phyloP scores from a whole-genome alignment of 306 rosid species.

The Quercus parvula region DNA sequence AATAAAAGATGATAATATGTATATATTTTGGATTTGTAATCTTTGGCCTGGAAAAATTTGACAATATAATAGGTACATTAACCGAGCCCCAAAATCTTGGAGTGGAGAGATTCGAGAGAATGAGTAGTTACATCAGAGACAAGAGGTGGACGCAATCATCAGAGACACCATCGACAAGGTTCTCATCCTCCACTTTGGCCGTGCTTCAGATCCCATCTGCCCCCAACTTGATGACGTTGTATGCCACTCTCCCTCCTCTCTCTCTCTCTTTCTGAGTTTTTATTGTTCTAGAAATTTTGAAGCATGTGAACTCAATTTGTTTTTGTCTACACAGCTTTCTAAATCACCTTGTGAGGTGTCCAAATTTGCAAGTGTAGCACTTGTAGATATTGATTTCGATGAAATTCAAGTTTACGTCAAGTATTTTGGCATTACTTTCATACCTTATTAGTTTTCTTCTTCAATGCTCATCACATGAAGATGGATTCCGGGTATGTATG shows the following conservation, averaged over 20 bases:
- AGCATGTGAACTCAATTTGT: too few relatives aligned
- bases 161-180: conserved; percentile 78
- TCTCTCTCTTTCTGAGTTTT: neutral
- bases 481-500: conserved; percentile 73
- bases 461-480: conserved; percentile 97
- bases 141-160: conserved; percentile 66
- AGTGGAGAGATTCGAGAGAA: too few relatives aligned
- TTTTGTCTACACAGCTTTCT: conserved; percentile 45
- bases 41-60: too few relatives aligned
- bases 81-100: too few relatives aligned
- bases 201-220: conserved; percentile 52
- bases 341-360: conserved; percentile 72
- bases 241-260: conserved; percentile 12
- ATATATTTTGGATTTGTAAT: too few relatives aligned
- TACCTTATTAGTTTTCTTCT: conserved; percentile 78
- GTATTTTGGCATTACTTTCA: conserved; percentile 68
- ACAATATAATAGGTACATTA: too few relatives aligned
- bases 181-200: conserved; percentile 60
- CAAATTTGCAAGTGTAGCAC: conserved; percentile 69
- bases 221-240: conserved; percentile 75
- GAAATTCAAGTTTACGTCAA: conserved; percentile 70
- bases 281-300: neutral
- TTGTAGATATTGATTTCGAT: conserved; percentile 68
- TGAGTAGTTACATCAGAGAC: conserved; percentile 33
- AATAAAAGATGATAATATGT: too few relatives aligned